Conservation (phyloP, 306 rosid species). For the Canavalia ensiformis region DNA sequence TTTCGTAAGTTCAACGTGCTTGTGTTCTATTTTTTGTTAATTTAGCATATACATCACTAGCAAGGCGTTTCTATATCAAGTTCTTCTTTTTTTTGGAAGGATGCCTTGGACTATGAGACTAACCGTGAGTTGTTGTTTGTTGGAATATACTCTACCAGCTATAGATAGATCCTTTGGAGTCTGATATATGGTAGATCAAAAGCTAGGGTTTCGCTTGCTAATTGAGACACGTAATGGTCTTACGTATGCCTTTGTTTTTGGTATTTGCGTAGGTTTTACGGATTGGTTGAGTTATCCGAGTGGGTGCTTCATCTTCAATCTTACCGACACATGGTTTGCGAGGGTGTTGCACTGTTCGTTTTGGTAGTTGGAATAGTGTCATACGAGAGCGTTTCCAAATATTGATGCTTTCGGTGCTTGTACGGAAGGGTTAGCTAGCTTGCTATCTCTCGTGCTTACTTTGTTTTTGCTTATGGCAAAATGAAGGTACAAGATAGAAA, state of each 20-base stretch:
- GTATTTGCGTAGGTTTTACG: slow-evolving; percentile 35
- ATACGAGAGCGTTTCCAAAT: background rate
- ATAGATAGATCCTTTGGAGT: slow-evolving; percentile 35
- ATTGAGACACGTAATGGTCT: background rate
- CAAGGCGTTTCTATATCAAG: background rate
- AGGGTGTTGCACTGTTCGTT: slow-evolving; percentile 49
- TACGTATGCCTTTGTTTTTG: background rate
- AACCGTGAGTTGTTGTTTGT: background rate
- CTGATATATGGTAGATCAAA: background rate
- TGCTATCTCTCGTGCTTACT: background rate
- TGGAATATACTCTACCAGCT: background rate
- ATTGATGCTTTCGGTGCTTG: no score
- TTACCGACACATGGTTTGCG: slow-evolving; percentile 48
- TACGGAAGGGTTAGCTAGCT: background rate
- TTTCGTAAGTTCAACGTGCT: background rate
- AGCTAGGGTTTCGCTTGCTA: slow-evolving; percentile 45
- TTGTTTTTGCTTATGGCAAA: background rate
- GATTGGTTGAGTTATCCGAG: background rate
- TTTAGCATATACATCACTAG: background rate
- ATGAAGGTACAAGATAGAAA: background rate
- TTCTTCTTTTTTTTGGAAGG: background rate
- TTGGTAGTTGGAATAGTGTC: slow-evolving; percentile 46
- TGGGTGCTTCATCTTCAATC: slow-evolving; percentile 34
- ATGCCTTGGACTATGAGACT: background rate
- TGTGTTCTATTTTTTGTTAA: background rate